These are phyloP conservation scores for Blastocystis sp. DNA, from an alignment of 352 stramenopile genomes.

Conservation along the genomic window DNA sequence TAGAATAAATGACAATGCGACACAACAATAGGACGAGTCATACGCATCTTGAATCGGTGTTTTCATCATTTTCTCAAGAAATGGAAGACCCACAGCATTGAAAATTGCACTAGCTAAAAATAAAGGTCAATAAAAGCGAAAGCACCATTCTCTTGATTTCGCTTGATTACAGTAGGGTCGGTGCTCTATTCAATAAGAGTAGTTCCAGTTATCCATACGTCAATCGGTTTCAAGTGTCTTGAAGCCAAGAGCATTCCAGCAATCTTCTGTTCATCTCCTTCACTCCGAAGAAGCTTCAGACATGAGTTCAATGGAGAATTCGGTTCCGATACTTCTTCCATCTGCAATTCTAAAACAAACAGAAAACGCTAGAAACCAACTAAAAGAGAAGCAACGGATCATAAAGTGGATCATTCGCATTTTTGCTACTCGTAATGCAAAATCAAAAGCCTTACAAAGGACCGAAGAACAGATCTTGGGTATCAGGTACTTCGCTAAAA, in stretches of 20 bases:
- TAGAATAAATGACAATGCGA: slow-evolving; percentile 6
- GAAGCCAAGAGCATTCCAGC: slow-evolving; percentile 14
- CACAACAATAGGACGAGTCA: neutral
- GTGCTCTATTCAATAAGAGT: neutral
- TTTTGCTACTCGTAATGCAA: neutral
- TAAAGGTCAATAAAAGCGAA: neutral
- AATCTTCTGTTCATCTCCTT: slow-evolving; percentile 36
- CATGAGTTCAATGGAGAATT: neutral
- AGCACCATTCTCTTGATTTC: neutral
- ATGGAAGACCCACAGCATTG: slow-evolving; percentile 28
- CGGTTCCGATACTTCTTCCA: slow-evolving; percentile 22
- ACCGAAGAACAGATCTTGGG: neutral
- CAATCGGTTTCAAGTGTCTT: slow-evolving; percentile 11
- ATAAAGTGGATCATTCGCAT: neutral
- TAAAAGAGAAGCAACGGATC: neutral
- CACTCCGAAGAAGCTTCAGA: neutral
- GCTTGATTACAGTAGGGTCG: neutral
- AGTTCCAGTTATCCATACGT: neutral
- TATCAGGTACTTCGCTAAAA: neutral
- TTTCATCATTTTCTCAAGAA: slow-evolving; percentile 7
- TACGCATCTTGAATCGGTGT: neutral
- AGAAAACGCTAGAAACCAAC: neutral
- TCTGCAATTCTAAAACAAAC: slow-evolving; percentile 7
- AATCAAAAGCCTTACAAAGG: neutral
- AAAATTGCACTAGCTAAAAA: slow-evolving; percentile 1